Conservation (phyloP, 1,284 basidiomycete species). For the Ceratobasidium sp. region DNA sequence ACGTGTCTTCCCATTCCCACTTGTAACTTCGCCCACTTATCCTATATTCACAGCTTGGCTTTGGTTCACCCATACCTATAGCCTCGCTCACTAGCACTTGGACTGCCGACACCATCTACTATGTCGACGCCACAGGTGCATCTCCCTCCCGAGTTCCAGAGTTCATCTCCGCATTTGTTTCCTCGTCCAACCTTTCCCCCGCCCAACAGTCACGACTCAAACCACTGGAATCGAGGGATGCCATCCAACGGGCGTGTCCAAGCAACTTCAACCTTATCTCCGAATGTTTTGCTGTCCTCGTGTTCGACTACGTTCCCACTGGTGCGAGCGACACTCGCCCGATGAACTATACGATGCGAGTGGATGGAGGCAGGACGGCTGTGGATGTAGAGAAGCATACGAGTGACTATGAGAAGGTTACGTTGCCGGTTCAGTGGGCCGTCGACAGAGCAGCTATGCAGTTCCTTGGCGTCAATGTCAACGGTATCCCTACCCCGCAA, state of each 20-base stretch:
- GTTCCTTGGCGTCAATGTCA: conserved; percentile 69
- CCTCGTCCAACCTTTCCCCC: conserved; percentile 59
- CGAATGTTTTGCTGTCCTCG: conserved; percentile 77
- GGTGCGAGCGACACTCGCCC: conserved; percentile 55
- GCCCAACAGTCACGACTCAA: conserved; percentile 64
- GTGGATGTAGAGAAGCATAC: conserved; percentile 75
- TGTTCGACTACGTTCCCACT: conserved; percentile 72
- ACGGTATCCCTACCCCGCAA: conserved; percentile 63
- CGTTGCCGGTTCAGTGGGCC: conserved; percentile 82
- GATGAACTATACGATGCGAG: conserved; percentile 78
- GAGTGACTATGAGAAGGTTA: conserved; percentile 76
- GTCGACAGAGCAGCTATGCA: conserved; percentile 80
- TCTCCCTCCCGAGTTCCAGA: conserved; percentile 65
- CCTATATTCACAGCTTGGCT: conserved; percentile 66
- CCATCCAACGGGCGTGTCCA: conserved; percentile 72
- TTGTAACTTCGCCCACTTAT: conserved; percentile 54
- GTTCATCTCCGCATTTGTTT: conserved; percentile 70
- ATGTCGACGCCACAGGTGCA: conserved; percentile 72
- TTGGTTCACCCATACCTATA: conserved; percentile 70
- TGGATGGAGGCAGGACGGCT: conserved; percentile 73
- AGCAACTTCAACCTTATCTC: conserved; percentile 80
- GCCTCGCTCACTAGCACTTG: conserved; percentile 65
- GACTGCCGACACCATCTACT: conserved; percentile 68
- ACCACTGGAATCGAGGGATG: conserved; percentile 63
- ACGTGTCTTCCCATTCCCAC: conserved; percentile 52